Percentiles rank a stretch among this genome's conserved stretches.
phyloP scores from a whole-genome alignment of 2,329 filamentous ascomycete species.

The Davidsoniella virescens region DNA sequence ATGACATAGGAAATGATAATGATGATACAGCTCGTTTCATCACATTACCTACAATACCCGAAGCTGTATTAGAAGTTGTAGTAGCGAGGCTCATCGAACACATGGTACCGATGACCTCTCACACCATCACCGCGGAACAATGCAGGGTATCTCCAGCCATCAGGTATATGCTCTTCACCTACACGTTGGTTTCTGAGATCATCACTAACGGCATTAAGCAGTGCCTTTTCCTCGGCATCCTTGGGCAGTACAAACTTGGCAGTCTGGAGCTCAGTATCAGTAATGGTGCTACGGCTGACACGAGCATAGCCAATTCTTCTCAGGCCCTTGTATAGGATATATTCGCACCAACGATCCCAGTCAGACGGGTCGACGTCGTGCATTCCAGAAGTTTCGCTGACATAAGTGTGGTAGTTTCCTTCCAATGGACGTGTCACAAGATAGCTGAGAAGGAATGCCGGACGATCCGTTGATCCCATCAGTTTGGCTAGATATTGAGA shows the following conservation, averaged over 20 bases:
- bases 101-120: slow-evolving; percentile 80
- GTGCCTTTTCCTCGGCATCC: slow-evolving; percentile 38
- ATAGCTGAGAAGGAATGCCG: slow-evolving; percentile 75
- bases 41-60: too few relatives aligned
- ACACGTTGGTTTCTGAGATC: slow-evolving; percentile 44
- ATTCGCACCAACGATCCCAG: slow-evolving; percentile 98
- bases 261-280: slow-evolving; percentile 91
- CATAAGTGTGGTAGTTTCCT: slow-evolving; percentile 95
- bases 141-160: slow-evolving; percentile 66
- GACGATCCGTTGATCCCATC: slow-evolving; percentile 70
- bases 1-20: too few relatives aligned
- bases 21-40: too few relatives aligned
- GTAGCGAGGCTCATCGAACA: slow-evolving; percentile 83
- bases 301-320: slow-evolving; percentile 77
- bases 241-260: slow-evolving; percentile 79
- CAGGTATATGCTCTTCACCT: slow-evolving; percentile 56
- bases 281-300: slow-evolving; percentile 78
- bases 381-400: slow-evolving; percentile 77
- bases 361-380: slow-evolving; percentile 82
- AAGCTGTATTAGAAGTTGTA: slow-evolving; percentile 21
- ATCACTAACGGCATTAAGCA: slow-evolving; percentile 24
- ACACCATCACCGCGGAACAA: slow-evolving; percentile 77
- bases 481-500: slow-evolving; percentile 69
- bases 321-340: slow-evolving; percentile 86
- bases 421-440: slow-evolving; percentile 78